Conservation (phyloP, 2,329 filamentous ascomycete genomes). For the Fusarium heterosporum region DNA sequence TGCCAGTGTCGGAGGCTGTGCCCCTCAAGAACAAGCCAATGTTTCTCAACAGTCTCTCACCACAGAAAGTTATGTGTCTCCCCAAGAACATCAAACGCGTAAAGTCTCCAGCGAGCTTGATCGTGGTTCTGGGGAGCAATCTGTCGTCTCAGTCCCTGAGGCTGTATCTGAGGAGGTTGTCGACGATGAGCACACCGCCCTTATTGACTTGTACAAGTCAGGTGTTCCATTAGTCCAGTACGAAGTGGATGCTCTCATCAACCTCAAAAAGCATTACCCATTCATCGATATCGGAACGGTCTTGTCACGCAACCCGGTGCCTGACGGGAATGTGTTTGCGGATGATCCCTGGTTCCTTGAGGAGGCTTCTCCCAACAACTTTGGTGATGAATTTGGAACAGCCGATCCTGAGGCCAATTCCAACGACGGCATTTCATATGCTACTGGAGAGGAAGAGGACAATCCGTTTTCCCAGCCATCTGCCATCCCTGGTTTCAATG, state of each 20-base stretch:
- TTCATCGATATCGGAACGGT: neutral
- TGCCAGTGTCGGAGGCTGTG: neutral
- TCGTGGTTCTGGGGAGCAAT: neutral
- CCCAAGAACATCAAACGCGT: constrained; percentile 4
- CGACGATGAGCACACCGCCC: neutral
- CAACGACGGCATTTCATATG: too few relatives aligned
- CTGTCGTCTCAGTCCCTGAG: neutral
- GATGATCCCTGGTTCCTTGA: too few relatives aligned
- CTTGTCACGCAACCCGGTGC: too few relatives aligned
- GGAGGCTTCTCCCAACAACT: too few relatives aligned
- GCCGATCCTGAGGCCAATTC: too few relatives aligned
- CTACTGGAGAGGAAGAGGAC: neutral
- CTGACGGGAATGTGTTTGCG: too few relatives aligned
- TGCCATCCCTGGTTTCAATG: neutral
- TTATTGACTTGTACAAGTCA: neutral
- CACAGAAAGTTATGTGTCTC: neutral
- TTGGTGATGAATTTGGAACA: too few relatives aligned
- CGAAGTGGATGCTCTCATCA: neutral
- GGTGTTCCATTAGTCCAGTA: neutral
- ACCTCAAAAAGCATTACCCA: neutral
- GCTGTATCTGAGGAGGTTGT: neutral
- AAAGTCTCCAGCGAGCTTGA: constrained; percentile 3
- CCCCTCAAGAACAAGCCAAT: too few relatives aligned
- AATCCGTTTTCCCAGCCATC: neutral
- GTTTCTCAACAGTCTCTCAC: too few relatives aligned